Evolutionary conservation across 164 flowering plant species (phyloP), one percentile per base, ranked within the genome.

Genomic region (Cinnamomum micranthum): DNA sequence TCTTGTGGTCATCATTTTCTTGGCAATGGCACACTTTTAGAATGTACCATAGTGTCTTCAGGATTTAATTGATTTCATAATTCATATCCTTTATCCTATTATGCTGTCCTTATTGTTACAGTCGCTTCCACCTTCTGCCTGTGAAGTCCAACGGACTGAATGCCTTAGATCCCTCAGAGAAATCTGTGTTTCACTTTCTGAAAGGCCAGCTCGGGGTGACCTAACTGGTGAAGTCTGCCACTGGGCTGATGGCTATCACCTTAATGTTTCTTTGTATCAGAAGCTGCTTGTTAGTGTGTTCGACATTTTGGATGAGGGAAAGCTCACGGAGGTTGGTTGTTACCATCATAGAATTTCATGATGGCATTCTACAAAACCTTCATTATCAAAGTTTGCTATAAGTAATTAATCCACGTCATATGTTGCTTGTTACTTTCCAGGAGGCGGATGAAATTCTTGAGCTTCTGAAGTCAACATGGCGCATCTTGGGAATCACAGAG

Each of bases 191-290:
- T 87, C 94, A 80, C 95, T 96, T 75, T 93, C 97, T 78, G 97
- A 94, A 85, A 93, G 99, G 85, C 97, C 98, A 69, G 97, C 90
- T 79, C 89, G 99, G 23, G 97, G 97, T 80, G 99, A 96, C 85
- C 83, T 94, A 76, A 96, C 99, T 84, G 99, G 98, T 84, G 99
- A 96, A 92, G 87, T 94, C 27, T 91, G 98, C 85, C 99, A 96
- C 77, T 96, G 99, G 99, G 97, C 98, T 62, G 99, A 96, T 87
- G 99, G 99, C 67, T 96, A 96, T 86, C 97, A 88, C 77, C 84
- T 96, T 50, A 96, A 94, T 80, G 95, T 94, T 74, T 87, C 85
- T 80, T 82, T 96, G 58, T 96, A 96, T 78, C 98, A 96, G 89
- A 94, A 94, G 75, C 80, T 96, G 76, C 95, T 96, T 70, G 81